Conservation (phyloP, 768 basidiomycete species). For the Plicaturopsis crispa region DNA sequence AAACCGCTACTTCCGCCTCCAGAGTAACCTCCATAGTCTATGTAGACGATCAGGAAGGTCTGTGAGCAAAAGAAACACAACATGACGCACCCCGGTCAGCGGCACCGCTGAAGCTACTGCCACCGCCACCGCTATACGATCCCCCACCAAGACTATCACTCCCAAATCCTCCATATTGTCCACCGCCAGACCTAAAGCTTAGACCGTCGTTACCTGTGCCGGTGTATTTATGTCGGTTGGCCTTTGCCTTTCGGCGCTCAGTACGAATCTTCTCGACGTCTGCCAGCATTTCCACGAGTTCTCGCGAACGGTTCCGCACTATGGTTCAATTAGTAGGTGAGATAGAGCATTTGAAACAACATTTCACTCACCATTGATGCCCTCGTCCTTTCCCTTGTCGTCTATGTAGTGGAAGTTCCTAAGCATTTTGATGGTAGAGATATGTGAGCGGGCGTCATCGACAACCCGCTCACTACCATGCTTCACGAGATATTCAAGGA, state of each 20-base stretch:
- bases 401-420: constrained; percentile 98
- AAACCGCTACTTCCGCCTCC: constrained; percentile 49
- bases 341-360: neutral
- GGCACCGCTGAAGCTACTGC: constrained; percentile 41
- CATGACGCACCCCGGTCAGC: constrained; percentile 16
- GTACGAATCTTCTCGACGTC: constrained; percentile 87
- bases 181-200: constrained; percentile 49
- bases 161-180: constrained; percentile 68
- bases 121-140: constrained; percentile 14
- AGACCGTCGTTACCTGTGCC: constrained; percentile 82
- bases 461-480: constrained; percentile 97
- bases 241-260: constrained; percentile 90
- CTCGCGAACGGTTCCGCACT: constrained; percentile 94
- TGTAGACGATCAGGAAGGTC: neutral
- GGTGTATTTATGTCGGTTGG: constrained; percentile 82
- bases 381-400: constrained; percentile 98
- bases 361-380: constrained; percentile 73
- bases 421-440: constrained; percentile 95
- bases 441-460: constrained; percentile 91
- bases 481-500: constrained; percentile 94
- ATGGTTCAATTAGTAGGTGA: constrained; percentile 4
- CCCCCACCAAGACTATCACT: constrained; percentile 34
- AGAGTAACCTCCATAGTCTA: constrained; percentile 28
- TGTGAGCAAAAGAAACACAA: neutral
- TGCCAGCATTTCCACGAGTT: constrained; percentile 84